Conservation (phyloP, 2,329 filamentous ascomycete genomes). For the Fusarium chuoi region DNA sequence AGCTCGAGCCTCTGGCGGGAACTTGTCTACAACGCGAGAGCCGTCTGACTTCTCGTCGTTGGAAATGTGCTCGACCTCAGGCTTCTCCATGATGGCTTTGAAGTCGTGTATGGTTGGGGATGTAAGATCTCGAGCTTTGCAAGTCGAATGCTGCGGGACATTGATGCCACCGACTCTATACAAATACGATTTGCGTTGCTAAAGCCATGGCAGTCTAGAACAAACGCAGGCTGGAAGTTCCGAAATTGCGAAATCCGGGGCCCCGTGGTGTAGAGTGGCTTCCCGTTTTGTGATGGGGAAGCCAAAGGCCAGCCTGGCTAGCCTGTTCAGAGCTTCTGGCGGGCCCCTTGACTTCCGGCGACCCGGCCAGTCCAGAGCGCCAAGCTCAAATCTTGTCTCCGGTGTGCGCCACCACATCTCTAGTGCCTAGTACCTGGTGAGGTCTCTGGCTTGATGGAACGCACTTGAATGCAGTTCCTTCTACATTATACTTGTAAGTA, state of each 20-base stretch:
- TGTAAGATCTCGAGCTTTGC: not conserved
- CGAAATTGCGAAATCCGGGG: constrained; percentile 32
- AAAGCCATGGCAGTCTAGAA: not conserved
- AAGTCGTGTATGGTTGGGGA: not conserved
- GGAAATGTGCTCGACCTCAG: constrained; percentile 30
- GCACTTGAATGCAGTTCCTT: not conserved
- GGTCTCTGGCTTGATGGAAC: not conserved
- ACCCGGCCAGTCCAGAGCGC: not conserved
- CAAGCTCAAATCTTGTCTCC: not conserved
- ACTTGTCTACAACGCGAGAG: not conserved
- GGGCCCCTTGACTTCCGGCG: not conserved
- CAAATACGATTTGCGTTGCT: constrained; percentile 2
- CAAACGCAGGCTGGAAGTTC: constrained; percentile 1
- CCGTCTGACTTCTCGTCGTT: constrained; percentile 12
- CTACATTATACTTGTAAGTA: not conserved
- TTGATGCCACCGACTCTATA: not conserved
- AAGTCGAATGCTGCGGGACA: not conserved
- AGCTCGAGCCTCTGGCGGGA: constrained; percentile 21
- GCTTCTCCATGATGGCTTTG: constrained; percentile 20
- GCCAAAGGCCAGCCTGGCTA: not conserved
- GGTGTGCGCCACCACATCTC: not conserved
- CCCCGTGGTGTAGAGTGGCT: constrained; percentile 8
- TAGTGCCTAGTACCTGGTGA: not conserved
- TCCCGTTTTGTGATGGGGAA: not conserved
- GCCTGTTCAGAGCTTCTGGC: not conserved